phyloP scores from a whole-genome alignment of 2,329 filamentous ascomycete species.

The Tolypocladium tropicale region DNA sequence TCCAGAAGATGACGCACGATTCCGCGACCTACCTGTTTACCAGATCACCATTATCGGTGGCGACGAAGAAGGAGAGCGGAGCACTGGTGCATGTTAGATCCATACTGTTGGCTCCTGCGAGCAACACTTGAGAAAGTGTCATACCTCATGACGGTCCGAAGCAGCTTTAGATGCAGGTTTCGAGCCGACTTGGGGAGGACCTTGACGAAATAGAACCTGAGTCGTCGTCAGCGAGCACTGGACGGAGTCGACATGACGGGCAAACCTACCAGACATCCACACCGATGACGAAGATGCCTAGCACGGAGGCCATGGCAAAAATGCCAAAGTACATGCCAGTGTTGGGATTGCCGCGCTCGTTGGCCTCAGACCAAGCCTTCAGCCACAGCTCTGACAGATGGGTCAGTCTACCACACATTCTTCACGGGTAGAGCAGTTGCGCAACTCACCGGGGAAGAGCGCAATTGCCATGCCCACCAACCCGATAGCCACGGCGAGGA shows the following conservation, averaged over 20 bases:
- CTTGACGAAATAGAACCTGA: conserved; percentile 1
- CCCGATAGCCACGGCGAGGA: neutral
- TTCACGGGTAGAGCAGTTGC: too few species aligned
- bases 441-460: neutral
- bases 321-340: conserved; percentile 1
- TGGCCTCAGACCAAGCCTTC: conserved; percentile 1
- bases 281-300: neutral
- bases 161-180: neutral
- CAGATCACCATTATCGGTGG: neutral
- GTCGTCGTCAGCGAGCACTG: neutral
- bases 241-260: neutral
- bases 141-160: conserved; percentile 2
- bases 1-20: neutral
- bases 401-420: neutral
- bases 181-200: neutral
- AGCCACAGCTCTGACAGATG: neutral
- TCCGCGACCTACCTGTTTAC: neutral
- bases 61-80: conserved; percentile 1
- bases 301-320: neutral
- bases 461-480: neutral
- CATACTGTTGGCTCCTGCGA: neutral
- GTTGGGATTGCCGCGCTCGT: neutral
- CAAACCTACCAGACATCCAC: neutral
- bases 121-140: neutral
- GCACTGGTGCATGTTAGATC: neutral